Conservation (phyloP, 371 early-diverging fungal genomes). For the Saksenaea oblongispora region DNA sequence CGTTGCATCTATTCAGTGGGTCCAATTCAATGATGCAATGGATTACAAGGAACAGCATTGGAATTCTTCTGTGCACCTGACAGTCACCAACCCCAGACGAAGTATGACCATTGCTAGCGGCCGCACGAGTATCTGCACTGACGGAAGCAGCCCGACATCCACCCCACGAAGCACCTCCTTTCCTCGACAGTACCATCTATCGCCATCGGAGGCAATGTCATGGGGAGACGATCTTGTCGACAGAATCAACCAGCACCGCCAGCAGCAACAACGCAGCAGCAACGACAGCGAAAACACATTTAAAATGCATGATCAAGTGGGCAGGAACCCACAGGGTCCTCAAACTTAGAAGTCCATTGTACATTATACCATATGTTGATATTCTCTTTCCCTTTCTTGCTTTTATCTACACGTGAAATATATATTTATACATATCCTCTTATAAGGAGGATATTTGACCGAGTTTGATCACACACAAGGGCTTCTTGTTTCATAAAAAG, state of each 20-base stretch:
- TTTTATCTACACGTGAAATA: no score
- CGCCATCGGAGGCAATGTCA: slow-evolving; percentile 7
- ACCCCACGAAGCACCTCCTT: slow-evolving; percentile 4
- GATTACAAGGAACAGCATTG: slow-evolving; percentile 29
- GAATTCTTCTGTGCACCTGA: slow-evolving; percentile 24
- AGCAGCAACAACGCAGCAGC: background rate
- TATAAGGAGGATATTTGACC: no score
- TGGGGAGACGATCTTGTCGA: slow-evolving; percentile 11
- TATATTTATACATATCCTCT: no score
- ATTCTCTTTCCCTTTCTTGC: background rate
- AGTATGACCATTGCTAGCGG: slow-evolving; percentile 9
- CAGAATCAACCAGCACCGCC: background rate
- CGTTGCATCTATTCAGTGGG: slow-evolving; percentile 41
- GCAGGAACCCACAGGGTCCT: background rate
- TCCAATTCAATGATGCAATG: slow-evolving; percentile 42
- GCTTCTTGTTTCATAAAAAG: no score
- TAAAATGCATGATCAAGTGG: background rate
- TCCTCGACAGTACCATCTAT: slow-evolving; percentile 14
- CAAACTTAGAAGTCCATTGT: slow-evolving; percentile 1
- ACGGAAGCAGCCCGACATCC: slow-evolving; percentile 2
- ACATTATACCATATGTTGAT: background rate
- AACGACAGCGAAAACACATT: background rate
- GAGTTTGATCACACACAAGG: no score
- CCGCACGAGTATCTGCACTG: slow-evolving; percentile 15
- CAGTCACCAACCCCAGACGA: slow-evolving; percentile 29